Base-by-base conservation (phyloP, 129 eudicot species). In the Chrysanthemum seticuspe region DNA sequence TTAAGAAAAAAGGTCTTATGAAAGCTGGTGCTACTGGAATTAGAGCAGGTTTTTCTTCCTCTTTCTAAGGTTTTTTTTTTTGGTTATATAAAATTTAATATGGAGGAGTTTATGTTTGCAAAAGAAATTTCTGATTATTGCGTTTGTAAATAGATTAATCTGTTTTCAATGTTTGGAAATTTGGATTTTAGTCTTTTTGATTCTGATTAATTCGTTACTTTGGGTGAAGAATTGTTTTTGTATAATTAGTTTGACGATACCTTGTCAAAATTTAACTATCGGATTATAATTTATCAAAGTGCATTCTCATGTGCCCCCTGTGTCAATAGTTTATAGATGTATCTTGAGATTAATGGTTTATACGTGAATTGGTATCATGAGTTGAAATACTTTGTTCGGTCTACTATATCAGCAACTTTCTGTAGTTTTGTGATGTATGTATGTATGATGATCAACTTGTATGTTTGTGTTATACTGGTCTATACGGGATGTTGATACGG, bases 1-100 rank as follows among this genome's bases (percentile, higher is more conserved):
- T 92, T 10, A 92, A 92, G 91, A 92, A 92, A 61, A 92, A 87
- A 15, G 98, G 98, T 74, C 91, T 92, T 44, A 85, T 67, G 70
- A 89, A 48, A 47, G 94, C 98, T 70, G 91, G 91, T 40, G 75
- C 82, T 68, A 40, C 85, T 19, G 98, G 98, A 67, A 67, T 59
- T 58, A 72, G 98, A 80, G 98, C 98, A 92, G 90, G 98, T 92
- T 67, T 70, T 10, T 50, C 40, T 4, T 34, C 53, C 48, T 78
- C 27, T 51, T 44, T 36, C 67, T 53, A n/a, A 1, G 65, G 60
- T 19, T 9, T 50, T 3, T 0, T 0, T 36, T 3, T 6, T 5
- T 2, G 19, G 13, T n/a, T 10, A 5, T 15, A 40, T 13, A 58
- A 15, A 15, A 13, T 15, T 36, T 18, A 34, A 34, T 34, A 34